Conservation (phyloP, 2,329 filamentous ascomycete species). For the Ophiosphaerella korrae region DNA sequence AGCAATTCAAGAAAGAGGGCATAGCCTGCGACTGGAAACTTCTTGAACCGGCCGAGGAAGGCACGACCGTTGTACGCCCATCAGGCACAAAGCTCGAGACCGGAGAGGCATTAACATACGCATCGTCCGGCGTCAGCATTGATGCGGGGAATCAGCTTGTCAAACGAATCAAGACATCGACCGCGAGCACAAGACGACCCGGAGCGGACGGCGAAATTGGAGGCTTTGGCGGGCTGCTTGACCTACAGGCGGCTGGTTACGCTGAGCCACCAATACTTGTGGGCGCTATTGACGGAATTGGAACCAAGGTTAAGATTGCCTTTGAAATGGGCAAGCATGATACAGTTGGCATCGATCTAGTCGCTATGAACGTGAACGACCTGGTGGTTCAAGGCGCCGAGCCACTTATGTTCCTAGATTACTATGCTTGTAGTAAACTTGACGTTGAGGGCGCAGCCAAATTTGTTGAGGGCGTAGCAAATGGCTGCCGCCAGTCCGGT, state of each 20-base stretch:
- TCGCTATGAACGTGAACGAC: conserved; percentile 99
- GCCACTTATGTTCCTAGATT: conserved; percentile 95
- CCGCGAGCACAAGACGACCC: conserved; percentile 81
- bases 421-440: conserved; percentile 91
- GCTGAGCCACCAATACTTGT: conserved; percentile 78
- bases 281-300: conserved; percentile 94
- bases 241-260: conserved; percentile 77
- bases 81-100: conserved; percentile 21
- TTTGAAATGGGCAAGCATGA: conserved; percentile 88
- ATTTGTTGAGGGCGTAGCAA: conserved; percentile 91
- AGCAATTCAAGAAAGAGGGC: conserved; percentile 70
- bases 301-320: conserved; percentile 95
- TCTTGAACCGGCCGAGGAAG: conserved; percentile 82
- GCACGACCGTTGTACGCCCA: conserved; percentile 49
- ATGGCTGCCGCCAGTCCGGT: conserved; percentile 81
- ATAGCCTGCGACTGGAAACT: conserved; percentile 87
- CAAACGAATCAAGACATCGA: conserved; percentile 85
- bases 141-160: conserved; percentile 93
- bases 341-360: conserved; percentile 94
- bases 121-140: conserved; percentile 90
- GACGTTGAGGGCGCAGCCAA: conserved; percentile 75
- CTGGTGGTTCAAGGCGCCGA: conserved; percentile 94
- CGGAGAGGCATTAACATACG: conserved; percentile 73
- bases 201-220: conserved; percentile 94
- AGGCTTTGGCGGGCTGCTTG: conserved; percentile 89